Conservation (phyloP, 2,329 filamentous ascomycete species). For the Raffaelea albimanens region DNA sequence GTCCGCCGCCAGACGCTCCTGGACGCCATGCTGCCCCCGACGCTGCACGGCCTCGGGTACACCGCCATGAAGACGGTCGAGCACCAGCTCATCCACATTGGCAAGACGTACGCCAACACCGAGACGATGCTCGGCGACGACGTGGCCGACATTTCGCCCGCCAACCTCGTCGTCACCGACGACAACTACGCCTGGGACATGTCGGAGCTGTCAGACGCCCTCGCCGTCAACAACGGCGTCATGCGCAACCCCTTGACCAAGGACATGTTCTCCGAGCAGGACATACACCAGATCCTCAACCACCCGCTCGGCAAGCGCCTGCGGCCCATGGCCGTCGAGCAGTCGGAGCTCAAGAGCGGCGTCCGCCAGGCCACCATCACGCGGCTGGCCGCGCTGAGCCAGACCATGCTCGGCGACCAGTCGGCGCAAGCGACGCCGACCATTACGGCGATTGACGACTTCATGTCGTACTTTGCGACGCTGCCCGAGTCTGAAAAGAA, state of each 20-base stretch:
- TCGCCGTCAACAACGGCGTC: constrained; percentile 16
- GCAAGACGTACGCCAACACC: constrained; percentile 11
- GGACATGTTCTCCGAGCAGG: constrained; percentile 17
- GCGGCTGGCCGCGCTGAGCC: constrained; percentile 12
- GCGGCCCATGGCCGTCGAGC: constrained; percentile 13
- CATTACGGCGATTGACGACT: constrained; percentile 18
- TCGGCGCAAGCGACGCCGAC: constrained; percentile 13
- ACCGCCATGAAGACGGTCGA: constrained; percentile 10
- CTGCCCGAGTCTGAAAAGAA: constrained; percentile 18
- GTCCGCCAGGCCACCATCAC: constrained; percentile 17
- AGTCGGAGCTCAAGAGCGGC: constrained; percentile 16
- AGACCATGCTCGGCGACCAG: constrained; percentile 16
- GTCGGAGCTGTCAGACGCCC: constrained; percentile 18
- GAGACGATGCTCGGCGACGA: constrained; percentile 10
- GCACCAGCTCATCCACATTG: constrained; percentile 8
- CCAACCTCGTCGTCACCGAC: constrained; percentile 10
- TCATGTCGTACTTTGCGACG: constrained; percentile 16
- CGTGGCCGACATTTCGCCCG: constrained; percentile 8
- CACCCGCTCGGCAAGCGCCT: constrained; percentile 19
- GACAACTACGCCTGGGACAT: constrained; percentile 34
- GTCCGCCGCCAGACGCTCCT: constrained; percentile 10
- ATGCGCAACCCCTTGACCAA: constrained; percentile 22
- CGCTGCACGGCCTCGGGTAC: constrained; percentile 4
- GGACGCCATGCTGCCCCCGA: constrained; percentile 9
- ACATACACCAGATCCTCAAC: constrained; percentile 16